Base-by-base conservation (phyloP, 768 basidiomycete species). In the Suillus subluteus region DNA sequence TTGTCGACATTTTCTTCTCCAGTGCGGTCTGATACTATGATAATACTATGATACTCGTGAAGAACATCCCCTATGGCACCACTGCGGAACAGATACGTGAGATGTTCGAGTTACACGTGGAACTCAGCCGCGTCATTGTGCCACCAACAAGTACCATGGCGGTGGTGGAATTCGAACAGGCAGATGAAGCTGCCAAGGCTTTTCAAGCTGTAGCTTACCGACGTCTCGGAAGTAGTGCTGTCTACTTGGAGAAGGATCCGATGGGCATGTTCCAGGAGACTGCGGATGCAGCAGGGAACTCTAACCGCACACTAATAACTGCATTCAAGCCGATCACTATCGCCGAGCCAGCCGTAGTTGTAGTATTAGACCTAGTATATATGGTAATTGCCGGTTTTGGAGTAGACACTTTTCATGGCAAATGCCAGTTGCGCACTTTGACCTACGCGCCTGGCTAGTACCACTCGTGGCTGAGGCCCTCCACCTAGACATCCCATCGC, bases 11-110 rank as follows among this genome's bases (percentile, higher is more conserved):
- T 92, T 69, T 81, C 83, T 4, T 78, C 83, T 1, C 62, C 79
- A 15, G 80, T 79, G 4, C 83, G 87, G 16, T 96, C 95, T 0
- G 88, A 91, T 71, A 96, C 93, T 0, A 88, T 84, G 41, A 89
- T 99, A 88, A 91, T 71, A 96, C 93, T 0, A 88, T 84, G 41
- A 89, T 99, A 68, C 85, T 99, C 21, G 92, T 98, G 68, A 99
- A 99, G 81, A 99, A 99, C 79, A 95, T 99, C 55, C 97, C 98
- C 0, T 97, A 92, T 72, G 95, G 93, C 7, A 97, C 96, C 3
- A 86, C 90, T 0, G 77, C 81, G 0, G 84, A 87, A 21, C 87
- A 94, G 68, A 87, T 99, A n/a, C 86, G 86, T 30, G 89, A 89
- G 66, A 76, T 98, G 58, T 96, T 99, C 72, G 85, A 87, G 62